Percentiles rank a stretch among this genome's conserved stretches.
phyloP scores from a whole-genome alignment of 2,329 filamentous ascomycete genomes.

The Xylariales sp. region DNA sequence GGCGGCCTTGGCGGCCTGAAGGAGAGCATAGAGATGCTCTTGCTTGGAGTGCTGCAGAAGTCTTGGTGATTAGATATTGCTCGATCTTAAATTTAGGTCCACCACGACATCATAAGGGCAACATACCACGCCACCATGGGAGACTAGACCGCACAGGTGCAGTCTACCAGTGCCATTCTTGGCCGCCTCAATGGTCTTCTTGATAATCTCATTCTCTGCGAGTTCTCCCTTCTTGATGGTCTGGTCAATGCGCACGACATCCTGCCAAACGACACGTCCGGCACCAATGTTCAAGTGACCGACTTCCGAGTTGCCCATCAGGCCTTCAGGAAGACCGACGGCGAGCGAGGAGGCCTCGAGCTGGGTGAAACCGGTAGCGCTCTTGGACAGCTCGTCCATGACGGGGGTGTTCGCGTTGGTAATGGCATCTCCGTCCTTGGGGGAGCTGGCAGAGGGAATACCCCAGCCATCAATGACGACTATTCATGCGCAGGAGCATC shows the following conservation, averaged over 20 bases:
- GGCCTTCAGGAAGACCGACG: constrained; percentile 89
- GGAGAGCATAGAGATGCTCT: constrained; percentile 81
- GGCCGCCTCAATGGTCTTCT: constrained; percentile 69
- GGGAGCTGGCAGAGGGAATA: constrained; percentile 73
- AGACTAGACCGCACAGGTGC: constrained; percentile 87
- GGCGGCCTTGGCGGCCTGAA: constrained; percentile 85
- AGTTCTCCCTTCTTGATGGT: constrained; percentile 83
- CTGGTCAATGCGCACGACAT: constrained; percentile 93
- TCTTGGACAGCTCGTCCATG: constrained; percentile 89
- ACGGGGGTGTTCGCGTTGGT: constrained; percentile 86
- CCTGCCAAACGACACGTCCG: constrained; percentile 96
- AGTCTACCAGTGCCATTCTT: constrained; percentile 88
- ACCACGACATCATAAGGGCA: no score
- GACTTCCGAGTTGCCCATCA: constrained; percentile 99
- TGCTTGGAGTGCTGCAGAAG: constrained; percentile 77
- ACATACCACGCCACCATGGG: constrained; percentile 77
- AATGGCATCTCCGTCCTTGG: constrained; percentile 90
- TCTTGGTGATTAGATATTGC: constrained; percentile 24
- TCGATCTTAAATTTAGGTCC: no score
- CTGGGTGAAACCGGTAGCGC: constrained; percentile 79
- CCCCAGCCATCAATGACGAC: constrained; percentile 99
- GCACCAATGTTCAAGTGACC: constrained; percentile 98
- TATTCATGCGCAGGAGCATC: constrained; percentile 40
- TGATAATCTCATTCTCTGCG: constrained; percentile 71
- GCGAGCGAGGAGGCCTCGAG: constrained; percentile 95